Conservation (phyloP, 2,329 filamentous ascomycete species). For the Fulvia fulva region DNA sequence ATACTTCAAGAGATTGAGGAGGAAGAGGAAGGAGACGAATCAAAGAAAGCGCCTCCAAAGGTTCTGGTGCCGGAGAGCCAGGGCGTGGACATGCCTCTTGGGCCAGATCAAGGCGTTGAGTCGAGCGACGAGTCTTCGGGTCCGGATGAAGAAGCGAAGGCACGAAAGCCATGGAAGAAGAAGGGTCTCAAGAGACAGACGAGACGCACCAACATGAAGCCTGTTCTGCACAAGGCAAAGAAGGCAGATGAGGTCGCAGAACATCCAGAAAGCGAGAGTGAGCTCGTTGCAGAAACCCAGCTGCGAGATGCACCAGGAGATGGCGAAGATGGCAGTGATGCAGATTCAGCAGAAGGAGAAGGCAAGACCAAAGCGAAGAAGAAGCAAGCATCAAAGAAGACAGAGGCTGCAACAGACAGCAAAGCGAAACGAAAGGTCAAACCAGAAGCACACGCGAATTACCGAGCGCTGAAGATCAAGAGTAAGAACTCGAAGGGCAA, state of each 20-base stretch:
- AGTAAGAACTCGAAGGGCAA: conserved; percentile 44
- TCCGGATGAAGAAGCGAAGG: conserved; percentile 34
- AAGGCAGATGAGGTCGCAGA: conserved; percentile 25
- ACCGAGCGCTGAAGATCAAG: conserved; percentile 48
- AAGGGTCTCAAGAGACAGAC: conserved; percentile 79
- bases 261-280: conserved; percentile 9
- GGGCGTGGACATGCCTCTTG: conserved; percentile 40
- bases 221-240: conserved; percentile 30
- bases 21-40: conserved; percentile 27
- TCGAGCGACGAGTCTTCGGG: conserved; percentile 56
- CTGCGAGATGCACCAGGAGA: neutral
- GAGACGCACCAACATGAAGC: conserved; percentile 56
- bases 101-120: conserved; percentile 39
- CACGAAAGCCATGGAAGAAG: conserved; percentile 68
- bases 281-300: conserved; percentile 24
- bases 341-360: conserved; percentile 2
- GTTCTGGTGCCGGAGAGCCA: conserved; percentile 44
- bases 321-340: conserved; percentile 2
- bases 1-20: conserved; percentile 67
- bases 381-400: conserved; percentile 8
- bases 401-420: neutral
- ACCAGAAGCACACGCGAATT: conserved; percentile 47
- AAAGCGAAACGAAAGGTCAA: conserved; percentile 42
- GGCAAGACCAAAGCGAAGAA: neutral
- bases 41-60: conserved; percentile 27